These are phyloP conservation scores for Clavispora asparagi DNA, from an alignment of 805 yeast species.

Conservation along the genomic window DNA sequence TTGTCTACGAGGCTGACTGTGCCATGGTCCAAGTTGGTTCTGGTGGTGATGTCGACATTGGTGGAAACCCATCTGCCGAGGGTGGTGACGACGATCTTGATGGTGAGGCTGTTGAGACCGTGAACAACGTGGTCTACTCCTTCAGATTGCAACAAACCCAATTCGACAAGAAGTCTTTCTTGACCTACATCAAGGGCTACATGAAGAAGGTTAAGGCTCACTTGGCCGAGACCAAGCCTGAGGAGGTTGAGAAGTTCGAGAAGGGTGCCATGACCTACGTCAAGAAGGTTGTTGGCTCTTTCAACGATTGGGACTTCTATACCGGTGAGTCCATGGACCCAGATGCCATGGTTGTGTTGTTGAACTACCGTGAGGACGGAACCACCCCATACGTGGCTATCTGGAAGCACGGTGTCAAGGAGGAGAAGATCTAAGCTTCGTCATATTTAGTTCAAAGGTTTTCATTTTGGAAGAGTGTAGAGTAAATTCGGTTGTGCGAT, in stretches of 20 bases:
- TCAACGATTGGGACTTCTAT: slow-evolving; percentile 99
- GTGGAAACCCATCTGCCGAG: slow-evolving; percentile 99
- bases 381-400: slow-evolving; percentile 93
- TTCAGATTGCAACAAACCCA: slow-evolving; percentile 95
- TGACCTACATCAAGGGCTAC: slow-evolving; percentile 97
- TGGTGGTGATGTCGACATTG: slow-evolving; percentile 88
- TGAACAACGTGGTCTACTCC: slow-evolving; percentile 97
- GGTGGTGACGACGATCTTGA: slow-evolving; percentile 71
- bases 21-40: slow-evolving; percentile 83
- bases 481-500: too few relatives aligned
- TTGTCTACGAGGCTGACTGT: slow-evolving; percentile 96
- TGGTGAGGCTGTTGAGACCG: slow-evolving; percentile 73
- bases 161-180: slow-evolving; percentile 97
- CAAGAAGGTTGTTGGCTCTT: slow-evolving; percentile 91
- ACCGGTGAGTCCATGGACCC: slow-evolving; percentile 99
- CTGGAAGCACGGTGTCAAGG: slow-evolving; percentile 98
- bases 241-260: slow-evolving; percentile 80
- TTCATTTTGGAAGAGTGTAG: slow-evolving; percentile 5
- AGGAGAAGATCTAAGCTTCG: slow-evolving; percentile 68
- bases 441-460: neutral
- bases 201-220: slow-evolving; percentile 93
- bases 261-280: slow-evolving; percentile 96
- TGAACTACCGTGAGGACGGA: slow-evolving; percentile 99
- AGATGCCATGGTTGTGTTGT: slow-evolving; percentile 95
- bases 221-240: slow-evolving; percentile 87